Percentiles rank a stretch among this genome's conserved stretches.
phyloP scores from a whole-genome alignment of 495 filamentous ascomycete genomes.

The Aspergillus wentii region DNA sequence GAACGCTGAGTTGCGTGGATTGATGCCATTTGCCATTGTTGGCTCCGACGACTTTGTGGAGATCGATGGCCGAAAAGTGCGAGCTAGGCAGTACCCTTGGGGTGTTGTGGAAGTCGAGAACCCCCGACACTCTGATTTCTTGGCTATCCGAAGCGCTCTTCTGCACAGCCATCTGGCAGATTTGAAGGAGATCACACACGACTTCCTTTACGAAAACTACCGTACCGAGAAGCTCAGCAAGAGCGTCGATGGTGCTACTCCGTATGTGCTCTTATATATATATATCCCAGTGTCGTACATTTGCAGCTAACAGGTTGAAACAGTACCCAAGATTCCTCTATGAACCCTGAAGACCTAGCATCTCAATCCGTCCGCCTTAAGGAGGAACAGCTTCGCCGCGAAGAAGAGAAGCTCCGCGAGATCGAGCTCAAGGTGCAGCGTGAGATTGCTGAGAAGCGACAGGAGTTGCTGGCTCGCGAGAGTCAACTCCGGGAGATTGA shows the following conservation, averaged over 20 bases:
- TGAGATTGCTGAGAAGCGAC: constrained; percentile 99
- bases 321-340: constrained; percentile 65
- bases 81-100: constrained; percentile 97
- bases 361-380: constrained; percentile 96
- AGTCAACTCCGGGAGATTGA: constrained; percentile 96
- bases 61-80: constrained; percentile 84
- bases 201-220: constrained; percentile 99
- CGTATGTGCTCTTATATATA: no score
- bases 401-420: constrained; percentile 99
- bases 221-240: constrained; percentile 99
- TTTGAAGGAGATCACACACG: constrained; percentile 98
- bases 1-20: constrained; percentile 90
- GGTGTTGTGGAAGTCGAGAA: constrained; percentile 98
- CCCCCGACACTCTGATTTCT: constrained; percentile 96
- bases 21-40: constrained; percentile 99
- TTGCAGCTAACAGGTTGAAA: constrained; percentile 28
- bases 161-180: constrained; percentile 97
- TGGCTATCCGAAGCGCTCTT: constrained; percentile 92
- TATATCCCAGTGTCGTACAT: no score
- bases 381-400: constrained; percentile 97
- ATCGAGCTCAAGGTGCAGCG: constrained; percentile 99
- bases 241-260: constrained; percentile 86
- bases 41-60: constrained; percentile 94
- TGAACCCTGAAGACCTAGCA: constrained; percentile 97
- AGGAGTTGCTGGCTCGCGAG: constrained; percentile 95